Conservation (phyloP, 495 filamentous ascomycete species). For the Neurospora sp. region DNA sequence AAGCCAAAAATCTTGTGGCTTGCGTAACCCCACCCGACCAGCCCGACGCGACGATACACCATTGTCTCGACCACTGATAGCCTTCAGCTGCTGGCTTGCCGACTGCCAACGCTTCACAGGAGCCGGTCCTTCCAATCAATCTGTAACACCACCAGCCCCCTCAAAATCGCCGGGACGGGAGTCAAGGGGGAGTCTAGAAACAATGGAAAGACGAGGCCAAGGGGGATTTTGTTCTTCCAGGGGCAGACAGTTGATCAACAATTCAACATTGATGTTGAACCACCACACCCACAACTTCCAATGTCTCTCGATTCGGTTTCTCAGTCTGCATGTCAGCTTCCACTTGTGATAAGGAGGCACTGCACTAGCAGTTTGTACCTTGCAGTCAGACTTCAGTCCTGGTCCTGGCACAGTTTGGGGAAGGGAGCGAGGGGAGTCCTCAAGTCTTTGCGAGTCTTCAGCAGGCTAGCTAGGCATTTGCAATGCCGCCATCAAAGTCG, state of each 20-base stretch:
- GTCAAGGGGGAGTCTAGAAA: not conserved
- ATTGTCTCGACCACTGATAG: not conserved
- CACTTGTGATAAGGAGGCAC: not conserved
- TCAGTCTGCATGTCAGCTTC: not conserved
- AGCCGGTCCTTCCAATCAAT: not conserved
- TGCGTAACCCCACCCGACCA: not conserved
- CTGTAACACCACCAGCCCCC: not conserved
- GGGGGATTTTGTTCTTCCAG: not conserved
- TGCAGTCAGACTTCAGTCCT: not conserved
- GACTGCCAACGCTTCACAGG: not conserved
- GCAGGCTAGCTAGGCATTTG: not conserved
- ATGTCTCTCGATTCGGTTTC: not conserved
- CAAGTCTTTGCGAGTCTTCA: not conserved
- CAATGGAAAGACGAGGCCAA: not conserved
- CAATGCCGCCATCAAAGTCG: not conserved
- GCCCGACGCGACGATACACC: not conserved
- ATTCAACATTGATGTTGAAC: not conserved
- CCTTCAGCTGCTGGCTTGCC: not conserved
- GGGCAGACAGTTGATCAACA: not conserved
- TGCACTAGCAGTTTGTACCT: not conserved
- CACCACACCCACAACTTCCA: not conserved
- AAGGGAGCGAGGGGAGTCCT: not conserved
- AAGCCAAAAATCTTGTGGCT: not conserved
- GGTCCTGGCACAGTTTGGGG: not conserved
- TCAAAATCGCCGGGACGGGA: not conserved